Evolutionary conservation across 1,284 basidiomycete genomes (phyloP).

Genomic region (Psilocybe mexicana): DNA sequence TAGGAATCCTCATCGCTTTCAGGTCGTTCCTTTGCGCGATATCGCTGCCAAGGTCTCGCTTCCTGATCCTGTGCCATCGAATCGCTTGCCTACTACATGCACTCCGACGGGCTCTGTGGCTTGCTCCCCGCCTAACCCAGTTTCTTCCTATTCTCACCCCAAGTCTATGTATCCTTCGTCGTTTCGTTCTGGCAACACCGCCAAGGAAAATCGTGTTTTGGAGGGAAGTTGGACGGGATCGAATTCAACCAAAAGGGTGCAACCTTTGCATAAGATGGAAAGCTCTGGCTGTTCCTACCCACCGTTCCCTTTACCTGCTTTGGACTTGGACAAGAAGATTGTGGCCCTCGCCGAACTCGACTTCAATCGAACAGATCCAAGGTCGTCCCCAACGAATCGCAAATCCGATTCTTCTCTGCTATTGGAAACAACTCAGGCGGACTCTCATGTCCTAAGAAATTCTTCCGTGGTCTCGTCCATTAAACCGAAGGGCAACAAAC

Average conservation of each 20-base stretch:
- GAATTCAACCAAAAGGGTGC: conserved; percentile 1
- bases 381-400: neutral
- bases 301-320: neutral
- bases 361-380: conserved; percentile 6
- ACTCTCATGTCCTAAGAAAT: neutral
- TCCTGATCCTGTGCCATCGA: conserved; percentile 4
- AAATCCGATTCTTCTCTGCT: neutral
- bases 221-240: conserved; percentile 2
- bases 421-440: neutral
- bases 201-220: neutral
- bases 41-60: conserved; percentile 15
- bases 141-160: conserved; percentile 13
- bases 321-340: neutral
- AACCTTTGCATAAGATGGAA: neutral
- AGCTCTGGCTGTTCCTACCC: neutral
- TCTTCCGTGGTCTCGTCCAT: neutral
- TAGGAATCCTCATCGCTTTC: conserved; percentile 41
- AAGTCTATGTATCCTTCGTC: conserved; percentile 7
- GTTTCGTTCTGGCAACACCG: neutral
- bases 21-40: conserved; percentile 41
- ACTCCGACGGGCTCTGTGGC: conserved; percentile 11
- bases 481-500: neutral
- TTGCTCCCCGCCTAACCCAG: conserved; percentile 13
- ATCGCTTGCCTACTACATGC: conserved; percentile 4
- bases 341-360: conserved; percentile 12